phyloP scores from a whole-genome alignment of 768 basidiomycete species.

The Boletales sp. region DNA sequence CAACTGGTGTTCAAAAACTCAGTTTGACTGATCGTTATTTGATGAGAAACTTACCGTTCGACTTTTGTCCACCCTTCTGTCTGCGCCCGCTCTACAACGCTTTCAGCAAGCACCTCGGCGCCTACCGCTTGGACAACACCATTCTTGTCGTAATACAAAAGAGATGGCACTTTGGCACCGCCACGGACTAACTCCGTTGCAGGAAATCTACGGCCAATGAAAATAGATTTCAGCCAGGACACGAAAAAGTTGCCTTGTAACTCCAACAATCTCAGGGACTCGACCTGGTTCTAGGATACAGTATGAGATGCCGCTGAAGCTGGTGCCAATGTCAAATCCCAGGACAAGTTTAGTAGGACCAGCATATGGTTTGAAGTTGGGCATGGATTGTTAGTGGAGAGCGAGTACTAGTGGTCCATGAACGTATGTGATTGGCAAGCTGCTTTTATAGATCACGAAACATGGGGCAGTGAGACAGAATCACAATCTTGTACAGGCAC shows the following conservation, averaged over 20 bases:
- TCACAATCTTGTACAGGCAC: too few relatives aligned
- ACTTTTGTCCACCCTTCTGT: constrained; percentile 21
- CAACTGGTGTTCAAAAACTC: constrained; percentile 4
- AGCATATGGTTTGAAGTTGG: background rate
- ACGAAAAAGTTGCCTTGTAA: constrained; percentile 3
- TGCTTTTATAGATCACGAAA: too few relatives aligned
- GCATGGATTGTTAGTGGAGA: too few relatives aligned
- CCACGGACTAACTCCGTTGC: constrained; percentile 36
- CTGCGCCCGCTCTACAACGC: constrained; percentile 30
- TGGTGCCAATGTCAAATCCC: constrained; percentile 48
- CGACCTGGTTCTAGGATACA: constrained; percentile 11
- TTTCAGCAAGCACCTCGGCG: constrained; percentile 33
- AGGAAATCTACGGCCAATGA: constrained; percentile 31
- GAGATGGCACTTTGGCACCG: constrained; percentile 41
- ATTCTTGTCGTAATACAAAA: constrained; percentile 38
- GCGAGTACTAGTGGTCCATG: too few relatives aligned
- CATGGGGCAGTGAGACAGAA: too few relatives aligned
- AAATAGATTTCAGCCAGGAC: background rate
- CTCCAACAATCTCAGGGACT: constrained; percentile 9
- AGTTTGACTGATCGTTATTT: background rate
- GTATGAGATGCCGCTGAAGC: constrained; percentile 43
- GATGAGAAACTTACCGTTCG: constrained; percentile 10
- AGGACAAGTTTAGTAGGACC: constrained; percentile 32
- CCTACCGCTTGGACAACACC: constrained; percentile 36
- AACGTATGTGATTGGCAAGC: too few relatives aligned